Base-by-base conservation (phyloP, 164 flowering plant species). In the Berberis vulgaris region DNA sequence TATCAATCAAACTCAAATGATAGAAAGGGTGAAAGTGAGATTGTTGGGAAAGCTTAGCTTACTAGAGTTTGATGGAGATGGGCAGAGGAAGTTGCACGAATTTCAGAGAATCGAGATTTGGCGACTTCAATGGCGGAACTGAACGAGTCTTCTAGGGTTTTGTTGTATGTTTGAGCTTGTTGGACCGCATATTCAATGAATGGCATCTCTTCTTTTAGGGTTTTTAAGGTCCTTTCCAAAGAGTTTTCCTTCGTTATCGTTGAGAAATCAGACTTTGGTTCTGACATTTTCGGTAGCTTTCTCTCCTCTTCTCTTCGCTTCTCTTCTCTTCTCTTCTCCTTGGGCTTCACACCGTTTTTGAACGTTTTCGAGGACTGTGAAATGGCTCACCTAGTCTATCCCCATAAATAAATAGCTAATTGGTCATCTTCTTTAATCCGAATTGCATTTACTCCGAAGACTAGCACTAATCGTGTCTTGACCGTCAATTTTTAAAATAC, bases 151-250 rank as follows among this genome's bases (percentile, higher is more conserved):
- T 81, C 63, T 43, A 79, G 6, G 50, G 74, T 75, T 66, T 74
- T 74, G 63, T 83, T 79, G 46, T 77, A 66, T 10, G 81, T 49
- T 66, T 65, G 72, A 50, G 86, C 90, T 66, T 86, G 91, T 7
- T 84, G 77, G 43, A 81, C 76, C 0, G 87, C 91, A 74, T 83
- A 74, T 7, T 89, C 90, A 67, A 83, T 71, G 96, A 94, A 89
- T 43, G 84, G 82, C 46, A 41, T 54, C 59, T 54, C 61, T 56
- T 73, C 64, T 43, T 26, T 26, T 26, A 68, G 62, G 60, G 67
- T 59, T 26, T 61, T 54, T 47, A 10, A 54, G 39, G 39, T 26
- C 13, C 12, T 44, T 54, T 45, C 65, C 68, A 7, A 66, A 43
- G 9, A 52, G 38, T 3, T 26, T 62, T 49, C 49, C 57, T 26